Percentiles rank a stretch among this genome's conserved stretches.
phyloP scores from a whole-genome alignment of 768 basidiomycete genomes.

The Russula griseocarnosa region DNA sequence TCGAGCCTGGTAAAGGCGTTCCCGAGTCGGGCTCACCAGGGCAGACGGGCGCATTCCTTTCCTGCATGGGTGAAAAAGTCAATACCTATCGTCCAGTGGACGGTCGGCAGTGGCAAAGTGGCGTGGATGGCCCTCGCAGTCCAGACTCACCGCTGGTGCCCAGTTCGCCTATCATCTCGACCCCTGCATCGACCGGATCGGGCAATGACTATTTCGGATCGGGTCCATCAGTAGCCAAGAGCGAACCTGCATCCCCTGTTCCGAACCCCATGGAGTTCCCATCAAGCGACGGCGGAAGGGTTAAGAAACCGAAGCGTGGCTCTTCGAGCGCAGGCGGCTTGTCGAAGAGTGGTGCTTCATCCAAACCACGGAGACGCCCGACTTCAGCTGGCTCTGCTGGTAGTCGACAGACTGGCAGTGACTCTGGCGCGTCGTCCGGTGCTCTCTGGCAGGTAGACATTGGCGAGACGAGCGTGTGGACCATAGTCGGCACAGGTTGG shows the following conservation, averaged over 20 bases:
- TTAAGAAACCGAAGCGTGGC: slow-evolving; percentile 74
- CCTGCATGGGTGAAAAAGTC: slow-evolving; percentile 91
- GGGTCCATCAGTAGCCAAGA: slow-evolving; percentile 43
- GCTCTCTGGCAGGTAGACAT: slow-evolving; percentile 88
- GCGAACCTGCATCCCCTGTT: slow-evolving; percentile 61
- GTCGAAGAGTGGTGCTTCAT: slow-evolving; percentile 49
- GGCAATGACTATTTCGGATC: slow-evolving; percentile 64
- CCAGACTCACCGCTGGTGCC: slow-evolving; percentile 52
- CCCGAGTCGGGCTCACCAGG: slow-evolving; percentile 79
- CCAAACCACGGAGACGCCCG: slow-evolving; percentile 62
- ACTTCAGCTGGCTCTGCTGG: slow-evolving; percentile 55
- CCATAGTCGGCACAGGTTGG: slow-evolving; percentile 86
- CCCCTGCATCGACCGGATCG: slow-evolving; percentile 48
- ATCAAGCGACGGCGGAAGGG: slow-evolving; percentile 80
- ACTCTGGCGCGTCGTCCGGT: slow-evolving; percentile 67
- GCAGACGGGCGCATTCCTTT: slow-evolving; percentile 74
- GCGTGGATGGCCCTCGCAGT: slow-evolving; percentile 37
- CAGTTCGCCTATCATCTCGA: slow-evolving; percentile 65
- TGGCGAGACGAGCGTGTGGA: slow-evolving; percentile 92
- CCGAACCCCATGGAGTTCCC: slow-evolving; percentile 59
- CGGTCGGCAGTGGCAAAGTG: slow-evolving; percentile 61
- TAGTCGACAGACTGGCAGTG: slow-evolving; percentile 60
- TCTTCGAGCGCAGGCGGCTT: slow-evolving; percentile 67
- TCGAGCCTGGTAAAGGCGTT: slow-evolving; percentile 61
- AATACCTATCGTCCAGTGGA: slow-evolving; percentile 86